Conservation (phyloP, 805 yeast genomes). For the Candida ponderosae region DNA sequence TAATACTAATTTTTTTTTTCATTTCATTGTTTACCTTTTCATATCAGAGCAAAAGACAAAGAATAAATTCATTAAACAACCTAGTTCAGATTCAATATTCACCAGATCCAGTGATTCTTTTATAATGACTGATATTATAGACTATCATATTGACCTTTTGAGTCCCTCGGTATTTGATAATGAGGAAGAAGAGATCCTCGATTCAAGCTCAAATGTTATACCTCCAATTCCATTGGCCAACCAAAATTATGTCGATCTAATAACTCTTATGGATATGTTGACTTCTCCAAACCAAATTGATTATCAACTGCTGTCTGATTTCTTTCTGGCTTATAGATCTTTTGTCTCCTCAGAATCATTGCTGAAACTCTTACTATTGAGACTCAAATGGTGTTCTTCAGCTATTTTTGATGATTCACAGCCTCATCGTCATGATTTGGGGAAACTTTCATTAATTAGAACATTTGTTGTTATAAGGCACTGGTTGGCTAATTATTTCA, state of each 20-base stretch:
- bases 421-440: conserved; percentile 33
- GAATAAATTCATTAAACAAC: too few species aligned
- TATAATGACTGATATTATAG: conserved; percentile 14
- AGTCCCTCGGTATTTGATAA: conserved; percentile 6
- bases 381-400: conserved; percentile 68
- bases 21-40: too few species aligned
- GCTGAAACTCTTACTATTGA: conserved; percentile 49
- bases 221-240: background rate
- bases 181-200: background rate
- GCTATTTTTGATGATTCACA: conserved; percentile 18
- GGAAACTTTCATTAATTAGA: conserved; percentile 64
- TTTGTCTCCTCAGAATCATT: conserved; percentile 55
- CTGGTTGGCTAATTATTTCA: conserved; percentile 83
- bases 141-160: conserved; percentile 7
- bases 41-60: too few species aligned
- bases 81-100: too few species aligned
- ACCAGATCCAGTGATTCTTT: too few species aligned
- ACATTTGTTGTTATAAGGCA: conserved; percentile 84
- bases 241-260: conserved; percentile 8
- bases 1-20: too few species aligned
- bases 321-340: conserved; percentile 74
- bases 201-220: background rate
- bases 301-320: conserved; percentile 74
- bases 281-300: conserved; percentile 36
- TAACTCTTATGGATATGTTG: conserved; percentile 10